Base-by-base conservation (phyloP, 73 alveolate species). In the Paramecium biaurelia region DNA sequence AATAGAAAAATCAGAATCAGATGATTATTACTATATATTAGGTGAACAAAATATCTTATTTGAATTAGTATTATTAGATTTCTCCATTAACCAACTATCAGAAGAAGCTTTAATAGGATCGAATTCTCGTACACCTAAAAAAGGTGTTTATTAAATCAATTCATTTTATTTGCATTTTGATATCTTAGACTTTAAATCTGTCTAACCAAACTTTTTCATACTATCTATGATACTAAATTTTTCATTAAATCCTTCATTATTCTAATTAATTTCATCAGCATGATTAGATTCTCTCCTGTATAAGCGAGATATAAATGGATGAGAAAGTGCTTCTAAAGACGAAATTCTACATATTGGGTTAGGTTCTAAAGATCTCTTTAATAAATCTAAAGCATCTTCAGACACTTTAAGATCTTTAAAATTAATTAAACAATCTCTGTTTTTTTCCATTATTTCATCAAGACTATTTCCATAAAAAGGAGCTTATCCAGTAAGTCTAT, bases 301-400 rank as follows among this genome's bases (percentile, higher is more conserved):
- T 14, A 30, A 23, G 15, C 34, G 56, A 43, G 90, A 43, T 38
- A 79, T 42, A 42, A 79, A 79, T 18, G 45, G 70, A 79, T 96
- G 98, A 63, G 92, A 86, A 35, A 96, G 59, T 5, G 98, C 98
- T 72, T 96, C 85, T 85, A 84, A 94, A 24, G 99, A 97, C 59
- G 88, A 86, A 24, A 96, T 70, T 35, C 99, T 85, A 76, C 82
- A 14, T 20, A 67, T 37, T 10, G 85, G 85, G 56, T 93, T 94
- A 34, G 42, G 72, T n/a, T 85, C 86, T 20, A 93, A 92, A 76
- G 85, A 43, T 70, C 28, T 85, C 88, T 95, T 92, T 15, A 96
- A 85, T 72, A 96, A 88, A 63, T 95, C 98, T 24, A 63, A 28
- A 2, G 98, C 98, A 18, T 96, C 98, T 18, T 59, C 57, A 32